Base-by-base conservation (phyloP, 495 filamentous ascomycete species). In the Penicillium bovifimosum region DNA sequence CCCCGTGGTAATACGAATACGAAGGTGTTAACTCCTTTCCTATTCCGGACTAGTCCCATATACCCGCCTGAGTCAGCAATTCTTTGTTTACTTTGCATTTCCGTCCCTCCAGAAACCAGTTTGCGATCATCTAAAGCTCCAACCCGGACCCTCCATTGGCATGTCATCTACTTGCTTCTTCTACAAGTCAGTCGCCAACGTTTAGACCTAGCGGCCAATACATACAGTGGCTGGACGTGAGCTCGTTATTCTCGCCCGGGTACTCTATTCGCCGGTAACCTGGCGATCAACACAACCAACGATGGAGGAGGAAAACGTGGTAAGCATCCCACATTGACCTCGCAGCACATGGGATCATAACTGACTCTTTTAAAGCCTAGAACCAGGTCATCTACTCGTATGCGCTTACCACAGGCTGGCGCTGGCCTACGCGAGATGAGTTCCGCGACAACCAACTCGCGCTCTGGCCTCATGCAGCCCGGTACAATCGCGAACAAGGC, bases 371-470 rank as follows among this genome's bases (percentile, higher is more conserved):
- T 18, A n/a, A 51, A 72, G 63, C 45, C 43, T 29, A 62, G 68
- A 41, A 46, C 67, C n/a, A 64, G 61, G 45, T 33, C 63, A 0
- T 60, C 60, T 11, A 59, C 63, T 50, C 65, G 68, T n/a, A 64
- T 59, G 36, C 69, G 69, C 49, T 64, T 73, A n/a, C 72, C 69
- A 7, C 61, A 62, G 41, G 57, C 41, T 7, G 67, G 69, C 10
- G 57, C 41, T 7, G 67, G 69, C 10, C 56, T 86, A 5, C 62
- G 60, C 40, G 83, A 86, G 53, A 78, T 85, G 65, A 80, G 80
- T 49, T 76, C 82, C 4, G 87, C 87, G 4, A 76, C 83, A 48
- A 82, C 73, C 54, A 93, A 93, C 70, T 73, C 81, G 52, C 83
- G 87, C 53, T 77, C 81, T 10, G 65, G 67, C 24, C 65, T 75